Conservation (phyloP, 306 rosid genomes). For the Sesbania bispinosa region DNA sequence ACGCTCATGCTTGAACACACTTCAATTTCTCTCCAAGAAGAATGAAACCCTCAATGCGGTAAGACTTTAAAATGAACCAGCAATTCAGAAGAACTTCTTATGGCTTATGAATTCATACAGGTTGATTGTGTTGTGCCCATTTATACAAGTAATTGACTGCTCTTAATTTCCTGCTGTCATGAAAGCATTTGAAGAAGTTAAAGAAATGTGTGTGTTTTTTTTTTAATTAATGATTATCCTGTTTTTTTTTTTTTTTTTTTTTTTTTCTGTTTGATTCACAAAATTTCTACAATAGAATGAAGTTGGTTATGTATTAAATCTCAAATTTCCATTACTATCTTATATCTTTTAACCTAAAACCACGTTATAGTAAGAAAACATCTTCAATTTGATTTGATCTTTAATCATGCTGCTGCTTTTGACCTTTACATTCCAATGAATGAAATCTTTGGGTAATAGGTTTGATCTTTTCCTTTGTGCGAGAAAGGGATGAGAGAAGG, state of each 20-base stretch:
- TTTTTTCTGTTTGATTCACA: background rate
- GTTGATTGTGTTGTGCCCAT: slow-evolving; percentile 9
- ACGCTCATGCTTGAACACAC: slow-evolving; percentile 95
- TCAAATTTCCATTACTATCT: background rate
- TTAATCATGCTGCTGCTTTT: background rate
- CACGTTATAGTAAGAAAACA: background rate
- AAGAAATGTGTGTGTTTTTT: background rate
- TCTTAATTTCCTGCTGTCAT: background rate
- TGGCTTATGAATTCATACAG: background rate
- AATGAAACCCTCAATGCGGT: slow-evolving; percentile 77
- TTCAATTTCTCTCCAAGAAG: slow-evolving; percentile 88
- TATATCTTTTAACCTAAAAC: background rate
- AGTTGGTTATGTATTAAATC: background rate
- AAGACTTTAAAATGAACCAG: slow-evolving; percentile 30
- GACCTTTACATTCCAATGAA: background rate
- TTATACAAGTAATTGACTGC: background rate
- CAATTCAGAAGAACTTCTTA: background rate
- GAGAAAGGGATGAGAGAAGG: background rate
- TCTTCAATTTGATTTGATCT: background rate
- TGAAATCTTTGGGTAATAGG: background rate
- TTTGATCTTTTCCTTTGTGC: slow-evolving; percentile 14
- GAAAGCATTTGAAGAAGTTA: slow-evolving; percentile 1
- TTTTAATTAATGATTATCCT: background rate
- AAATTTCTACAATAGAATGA: background rate
- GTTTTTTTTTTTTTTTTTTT: too few relatives aligned